A percentile compares a stretch with the other conserved stretches of the same genome.
phyloP scores from a whole-genome alignment of 257 asterid species.

The Anisodus acutangulus region DNA sequence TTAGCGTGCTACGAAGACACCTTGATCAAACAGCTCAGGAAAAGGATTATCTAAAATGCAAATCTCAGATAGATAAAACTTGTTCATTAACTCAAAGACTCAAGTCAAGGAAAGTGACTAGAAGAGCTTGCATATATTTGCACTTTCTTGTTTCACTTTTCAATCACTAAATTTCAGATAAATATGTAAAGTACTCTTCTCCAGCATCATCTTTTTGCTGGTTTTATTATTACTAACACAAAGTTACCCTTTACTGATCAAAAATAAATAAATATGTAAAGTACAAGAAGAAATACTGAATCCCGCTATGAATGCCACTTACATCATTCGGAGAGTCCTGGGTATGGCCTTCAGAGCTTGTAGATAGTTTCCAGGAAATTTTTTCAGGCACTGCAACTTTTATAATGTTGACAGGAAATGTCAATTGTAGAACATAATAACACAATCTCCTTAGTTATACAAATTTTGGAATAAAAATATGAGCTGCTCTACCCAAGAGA shows the following conservation, averaged over 20 bases:
- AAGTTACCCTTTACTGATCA: too few species aligned
- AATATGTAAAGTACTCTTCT: neutral
- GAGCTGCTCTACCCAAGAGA: too few species aligned
- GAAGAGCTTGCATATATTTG: neutral
- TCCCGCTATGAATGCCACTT: slow-evolving; percentile 39
- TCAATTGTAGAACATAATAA: slow-evolving; percentile 30
- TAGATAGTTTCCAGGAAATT: slow-evolving; percentile 75
- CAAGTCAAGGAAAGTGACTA: neutral
- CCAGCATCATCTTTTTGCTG: too few species aligned
- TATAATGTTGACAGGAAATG: slow-evolving; percentile 36
- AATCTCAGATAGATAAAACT: neutral
- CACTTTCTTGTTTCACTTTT: neutral
- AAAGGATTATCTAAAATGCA: slow-evolving; percentile 15
- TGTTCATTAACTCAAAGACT: neutral
- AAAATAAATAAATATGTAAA: neutral
- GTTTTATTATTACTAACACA: too few species aligned
- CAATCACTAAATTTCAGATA: slow-evolving; percentile 23
- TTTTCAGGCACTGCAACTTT: slow-evolving; percentile 80
- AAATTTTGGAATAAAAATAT: too few species aligned
- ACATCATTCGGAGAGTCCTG: slow-evolving; percentile 99
- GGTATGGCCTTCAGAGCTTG: slow-evolving; percentile 94
- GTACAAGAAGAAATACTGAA: neutral
- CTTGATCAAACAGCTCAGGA: slow-evolving; percentile 19
- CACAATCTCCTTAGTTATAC: neutral
- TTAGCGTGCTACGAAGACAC: neutral